Conservation (phyloP, 148 eudicot species). For the Rhododendron ferrugineum region DNA sequence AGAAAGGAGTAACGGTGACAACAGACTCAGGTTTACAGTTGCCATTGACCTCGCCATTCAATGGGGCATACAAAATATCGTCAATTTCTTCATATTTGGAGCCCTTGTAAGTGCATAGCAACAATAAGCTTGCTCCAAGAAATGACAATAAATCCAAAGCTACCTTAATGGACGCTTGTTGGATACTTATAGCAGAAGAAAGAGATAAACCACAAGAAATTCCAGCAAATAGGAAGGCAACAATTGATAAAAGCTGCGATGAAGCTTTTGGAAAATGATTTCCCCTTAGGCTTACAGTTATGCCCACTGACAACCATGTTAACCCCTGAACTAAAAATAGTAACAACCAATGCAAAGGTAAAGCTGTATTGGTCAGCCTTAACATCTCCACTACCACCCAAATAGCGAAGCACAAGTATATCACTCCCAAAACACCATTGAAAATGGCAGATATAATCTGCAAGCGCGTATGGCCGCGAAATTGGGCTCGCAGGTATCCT, state of each 20-base stretch:
- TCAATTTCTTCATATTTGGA: slow-evolving; percentile 29
- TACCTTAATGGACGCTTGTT: slow-evolving; percentile 34
- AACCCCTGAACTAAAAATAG: slow-evolving; percentile 45
- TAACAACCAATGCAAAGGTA: slow-evolving; percentile 57
- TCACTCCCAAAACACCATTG: slow-evolving; percentile 59
- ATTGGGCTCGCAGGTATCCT: slow-evolving; percentile 10
- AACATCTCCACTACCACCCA: slow-evolving; percentile 39
- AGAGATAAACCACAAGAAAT: slow-evolving; percentile 38
- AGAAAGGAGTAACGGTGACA: slow-evolving; percentile 38
- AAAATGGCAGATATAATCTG: slow-evolving; percentile 45
- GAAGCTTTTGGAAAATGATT: slow-evolving; percentile 19
- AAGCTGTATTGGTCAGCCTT: slow-evolving; percentile 22
- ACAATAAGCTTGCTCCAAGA: slow-evolving; percentile 58
- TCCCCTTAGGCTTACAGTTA: slow-evolving; percentile 43
- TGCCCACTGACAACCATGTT: slow-evolving; percentile 47
- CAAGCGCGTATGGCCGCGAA: slow-evolving; percentile 25
- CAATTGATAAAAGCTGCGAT: slow-evolving; percentile 36
- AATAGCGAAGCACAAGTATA: slow-evolving; percentile 41
- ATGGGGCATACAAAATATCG: slow-evolving; percentile 42
- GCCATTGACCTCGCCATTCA: slow-evolving; percentile 30
- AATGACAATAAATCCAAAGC: slow-evolving; percentile 50
- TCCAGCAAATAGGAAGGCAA: slow-evolving; percentile 39
- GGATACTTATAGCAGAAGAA: slow-evolving; percentile 21
- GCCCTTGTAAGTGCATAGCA: slow-evolving; percentile 60
- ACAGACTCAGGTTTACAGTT: slow-evolving; percentile 23